Evolutionary conservation across 1,284 basidiomycete species (phyloP).

Genomic region (Boletus sp.): DNA sequence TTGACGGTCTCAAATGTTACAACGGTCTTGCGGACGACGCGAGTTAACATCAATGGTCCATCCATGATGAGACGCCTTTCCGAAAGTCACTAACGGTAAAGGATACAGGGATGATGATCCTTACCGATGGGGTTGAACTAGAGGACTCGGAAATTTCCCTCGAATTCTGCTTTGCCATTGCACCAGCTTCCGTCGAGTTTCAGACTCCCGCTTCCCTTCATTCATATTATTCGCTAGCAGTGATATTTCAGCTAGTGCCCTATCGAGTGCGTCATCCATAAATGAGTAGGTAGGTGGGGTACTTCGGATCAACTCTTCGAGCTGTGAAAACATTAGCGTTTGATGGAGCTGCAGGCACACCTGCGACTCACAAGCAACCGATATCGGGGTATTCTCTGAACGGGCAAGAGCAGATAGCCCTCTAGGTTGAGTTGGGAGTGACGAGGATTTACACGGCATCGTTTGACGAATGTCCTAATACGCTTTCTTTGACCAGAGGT

Average conservation of each 20-base stretch:
- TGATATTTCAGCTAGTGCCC: conserved; percentile 81
- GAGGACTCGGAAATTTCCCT: conserved; percentile 88
- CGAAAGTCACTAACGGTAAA: conserved; percentile 10
- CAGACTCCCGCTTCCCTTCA: conserved; percentile 91
- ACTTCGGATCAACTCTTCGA: conserved; percentile 79
- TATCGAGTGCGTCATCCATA: conserved; percentile 80
- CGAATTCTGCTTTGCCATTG: conserved; percentile 91
- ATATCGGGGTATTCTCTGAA: conserved; percentile 96
- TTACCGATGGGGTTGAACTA: conserved; percentile 95
- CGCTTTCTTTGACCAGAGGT: conserved; percentile 79
- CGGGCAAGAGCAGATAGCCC: conserved; percentile 89
- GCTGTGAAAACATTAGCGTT: conserved; percentile 39
- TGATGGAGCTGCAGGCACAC: not conserved
- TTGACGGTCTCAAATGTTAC: conserved; percentile 82
- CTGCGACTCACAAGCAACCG: conserved; percentile 69
- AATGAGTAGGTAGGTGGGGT: conserved; percentile 74
- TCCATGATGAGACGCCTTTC: conserved; percentile 82
- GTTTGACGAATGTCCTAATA: conserved; percentile 83
- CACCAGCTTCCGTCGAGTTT: conserved; percentile 83
- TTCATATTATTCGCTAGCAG: conserved; percentile 91
- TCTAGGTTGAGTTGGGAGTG: conserved; percentile 98
- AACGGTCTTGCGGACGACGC: conserved; percentile 85
- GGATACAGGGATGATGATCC: conserved; percentile 19
- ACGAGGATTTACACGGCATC: conserved; percentile 77
- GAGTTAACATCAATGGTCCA: conserved; percentile 75